These are phyloP conservation scores for Mycena belliarum DNA, from an alignment of 768 basidiomycete genomes.

Conservation along the genomic window DNA sequence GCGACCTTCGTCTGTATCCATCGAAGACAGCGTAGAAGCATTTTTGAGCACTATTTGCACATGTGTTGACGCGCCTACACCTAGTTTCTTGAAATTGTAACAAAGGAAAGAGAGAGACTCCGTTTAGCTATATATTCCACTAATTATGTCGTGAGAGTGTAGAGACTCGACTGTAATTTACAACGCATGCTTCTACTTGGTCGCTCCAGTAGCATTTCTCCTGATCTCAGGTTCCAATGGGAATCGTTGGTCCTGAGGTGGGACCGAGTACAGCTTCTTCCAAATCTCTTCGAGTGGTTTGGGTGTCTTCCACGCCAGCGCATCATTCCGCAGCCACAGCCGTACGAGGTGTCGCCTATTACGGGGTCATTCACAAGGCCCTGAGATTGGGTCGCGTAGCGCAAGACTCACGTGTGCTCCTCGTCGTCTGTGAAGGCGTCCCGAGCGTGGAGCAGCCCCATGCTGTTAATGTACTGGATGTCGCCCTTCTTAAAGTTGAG, in stretches of 20 bases:
- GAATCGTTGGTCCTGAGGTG: conserved; percentile 45
- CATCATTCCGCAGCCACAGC: conserved; percentile 48
- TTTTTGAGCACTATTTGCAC: conserved; percentile 1
- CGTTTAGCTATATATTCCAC: no score
- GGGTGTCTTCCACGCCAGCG: conserved; percentile 47
- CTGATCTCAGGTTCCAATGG: conserved; percentile 47
- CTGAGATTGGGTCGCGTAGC: neutral
- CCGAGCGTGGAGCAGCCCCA: conserved; percentile 45
- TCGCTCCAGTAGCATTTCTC: conserved; percentile 35
- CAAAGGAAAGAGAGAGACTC: no score
- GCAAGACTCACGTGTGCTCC: conserved; percentile 40
- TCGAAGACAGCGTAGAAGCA: conserved; percentile 16
- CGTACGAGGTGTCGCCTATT: conserved; percentile 46
- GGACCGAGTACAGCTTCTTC: conserved; percentile 39
- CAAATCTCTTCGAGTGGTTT: conserved; percentile 38
- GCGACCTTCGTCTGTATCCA: conserved; percentile 33
- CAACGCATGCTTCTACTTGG: conserved; percentile 23
- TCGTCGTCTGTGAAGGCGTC: conserved; percentile 44
- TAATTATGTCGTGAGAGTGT: no score
- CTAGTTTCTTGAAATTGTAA: no score
- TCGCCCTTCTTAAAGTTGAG: conserved; percentile 52
- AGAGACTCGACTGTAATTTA: conserved; percentile 29
- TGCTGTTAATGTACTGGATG: conserved; percentile 50
- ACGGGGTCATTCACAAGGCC: conserved; percentile 11
- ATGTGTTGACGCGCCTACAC: neutral